Evolutionary conservation across 176 grass and related monocot species (phyloP), one percentile per base, ranked within the genome.

Genomic region (Triticum monococcum): DNA sequence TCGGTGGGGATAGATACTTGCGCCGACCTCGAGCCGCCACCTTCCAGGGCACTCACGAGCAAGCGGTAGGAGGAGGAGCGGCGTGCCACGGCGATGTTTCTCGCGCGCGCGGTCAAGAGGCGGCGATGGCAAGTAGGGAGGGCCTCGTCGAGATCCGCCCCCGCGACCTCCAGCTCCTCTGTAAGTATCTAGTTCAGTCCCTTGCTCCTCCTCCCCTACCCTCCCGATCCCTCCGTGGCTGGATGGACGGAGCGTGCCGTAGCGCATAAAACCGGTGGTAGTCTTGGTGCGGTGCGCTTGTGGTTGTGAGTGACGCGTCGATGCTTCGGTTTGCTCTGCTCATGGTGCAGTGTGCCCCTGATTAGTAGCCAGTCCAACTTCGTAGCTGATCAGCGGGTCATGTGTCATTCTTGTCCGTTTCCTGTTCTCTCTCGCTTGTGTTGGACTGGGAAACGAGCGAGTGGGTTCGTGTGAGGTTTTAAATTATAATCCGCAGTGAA

Each of bases 91-190:
- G 52, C 72, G 25, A 69, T 68, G 72, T 57, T 72, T 69, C 62
- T 9, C 71, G 22, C 56, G 54, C 54, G 75, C 37, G 35, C 67
- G 12, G 48, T 33, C 40, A 57, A 5, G 38, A 22, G 54, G 81
- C 41, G 62, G 79, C 36, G 56, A 91, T 87, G 87, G 91, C 88
- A 12, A 77, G 79, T 72, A 79, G 62, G 38, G 85, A 86, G 87
- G 84, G 67, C 76, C 89, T 98, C 37, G 37, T 38, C 37, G 37
- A 38, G 37, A 38, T 38, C 37, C 37, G 37, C 7, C 37, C 37
- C 37, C 37, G 37, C 8, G 8, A 38, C 8, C 37, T 38, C 37
- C 37, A 9, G 37, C 2, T 38, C 37, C 37, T 8, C 37, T 38
- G 7, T 38, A 37, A 65, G 88, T 77, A 40, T 41, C 31, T 17